Percentiles rank a stretch among this genome's conserved stretches.
Conservation (phyloP, 805 yeast species). For the Diddensiella caesifluorescens region DNA sequence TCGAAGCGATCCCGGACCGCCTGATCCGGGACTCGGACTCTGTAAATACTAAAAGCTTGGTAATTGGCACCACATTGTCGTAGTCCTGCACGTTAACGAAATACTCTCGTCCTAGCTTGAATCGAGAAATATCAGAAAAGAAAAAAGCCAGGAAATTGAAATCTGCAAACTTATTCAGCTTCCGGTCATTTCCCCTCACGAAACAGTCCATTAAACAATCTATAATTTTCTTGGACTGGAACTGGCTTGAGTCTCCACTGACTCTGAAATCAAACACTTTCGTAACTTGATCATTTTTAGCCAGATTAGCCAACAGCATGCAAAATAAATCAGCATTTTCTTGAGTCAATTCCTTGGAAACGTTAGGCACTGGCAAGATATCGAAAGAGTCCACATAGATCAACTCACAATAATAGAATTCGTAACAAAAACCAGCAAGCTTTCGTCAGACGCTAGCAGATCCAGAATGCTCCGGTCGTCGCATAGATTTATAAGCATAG, state of each 20-base stretch:
- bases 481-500: constrained; percentile 78
- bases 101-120: constrained; percentile 52
- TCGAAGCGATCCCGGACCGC: constrained; percentile 88
- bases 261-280: constrained; percentile 41
- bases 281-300: constrained; percentile 65
- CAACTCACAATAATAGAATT: constrained; percentile 26
- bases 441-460: constrained; percentile 58
- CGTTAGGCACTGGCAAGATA: neutral
- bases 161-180: constrained; percentile 64
- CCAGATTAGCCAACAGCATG: constrained; percentile 78
- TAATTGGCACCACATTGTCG: constrained; percentile 71
- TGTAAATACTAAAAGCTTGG: constrained; percentile 78
- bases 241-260: constrained; percentile 35
- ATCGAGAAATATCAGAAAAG: constrained; percentile 85
- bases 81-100: constrained; percentile 67
- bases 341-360: constrained; percentile 45
- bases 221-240: constrained; percentile 46
- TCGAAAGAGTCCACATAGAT: neutral
- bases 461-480: constrained; percentile 61
- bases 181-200: constrained; percentile 73
- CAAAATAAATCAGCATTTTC: constrained; percentile 74
- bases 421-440: constrained; percentile 37
- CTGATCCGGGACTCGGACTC: constrained; percentile 71
- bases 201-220: constrained; percentile 86
- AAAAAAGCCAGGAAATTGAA: constrained; percentile 82